These are phyloP conservation scores for Ophiorrhiza pumila DNA, from an alignment of 257 asterid species.

Conservation along the genomic window DNA sequence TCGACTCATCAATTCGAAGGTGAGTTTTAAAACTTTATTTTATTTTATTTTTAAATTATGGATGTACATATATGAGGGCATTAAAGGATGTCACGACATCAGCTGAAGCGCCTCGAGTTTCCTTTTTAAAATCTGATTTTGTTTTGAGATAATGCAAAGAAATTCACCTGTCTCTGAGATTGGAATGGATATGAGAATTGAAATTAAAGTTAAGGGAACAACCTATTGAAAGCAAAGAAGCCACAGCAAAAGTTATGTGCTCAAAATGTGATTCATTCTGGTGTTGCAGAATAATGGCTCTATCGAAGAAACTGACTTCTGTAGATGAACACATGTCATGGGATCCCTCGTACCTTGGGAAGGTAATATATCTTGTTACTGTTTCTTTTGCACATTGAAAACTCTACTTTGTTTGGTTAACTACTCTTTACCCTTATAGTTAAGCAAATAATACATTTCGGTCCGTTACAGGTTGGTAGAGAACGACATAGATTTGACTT, in stretches of 20 bases:
- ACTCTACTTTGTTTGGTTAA: not conserved
- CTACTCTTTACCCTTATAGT: not conserved
- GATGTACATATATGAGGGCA: not conserved
- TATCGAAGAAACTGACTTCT: constrained; percentile 69
- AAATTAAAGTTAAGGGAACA: not conserved
- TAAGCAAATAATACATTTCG: not conserved
- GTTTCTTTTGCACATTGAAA: not conserved
- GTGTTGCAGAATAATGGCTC: constrained; percentile 65
- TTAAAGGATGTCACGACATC: not conserved
- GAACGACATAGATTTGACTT: constrained; percentile 88
- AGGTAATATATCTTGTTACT: constrained; percentile 37
- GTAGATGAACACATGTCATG: constrained; percentile 82
- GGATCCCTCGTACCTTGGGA: constrained; percentile 70
- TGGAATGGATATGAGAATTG: not conserved
- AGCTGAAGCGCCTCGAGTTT: not conserved
- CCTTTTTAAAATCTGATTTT: too few relatives aligned
- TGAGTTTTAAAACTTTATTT: constrained; percentile 18
- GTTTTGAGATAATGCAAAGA: not conserved
- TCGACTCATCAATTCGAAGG: constrained; percentile 93
- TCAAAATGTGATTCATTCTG: not conserved
- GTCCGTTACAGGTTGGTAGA: constrained; percentile 60
- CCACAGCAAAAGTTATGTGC: not conserved
- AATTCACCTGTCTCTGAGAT: not conserved
- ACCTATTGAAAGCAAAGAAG: not conserved
- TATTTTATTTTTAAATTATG: not conserved